Base-by-base conservation (phyloP, 2,329 filamentous ascomycete species). In the Amauroascus verrucosus region DNA sequence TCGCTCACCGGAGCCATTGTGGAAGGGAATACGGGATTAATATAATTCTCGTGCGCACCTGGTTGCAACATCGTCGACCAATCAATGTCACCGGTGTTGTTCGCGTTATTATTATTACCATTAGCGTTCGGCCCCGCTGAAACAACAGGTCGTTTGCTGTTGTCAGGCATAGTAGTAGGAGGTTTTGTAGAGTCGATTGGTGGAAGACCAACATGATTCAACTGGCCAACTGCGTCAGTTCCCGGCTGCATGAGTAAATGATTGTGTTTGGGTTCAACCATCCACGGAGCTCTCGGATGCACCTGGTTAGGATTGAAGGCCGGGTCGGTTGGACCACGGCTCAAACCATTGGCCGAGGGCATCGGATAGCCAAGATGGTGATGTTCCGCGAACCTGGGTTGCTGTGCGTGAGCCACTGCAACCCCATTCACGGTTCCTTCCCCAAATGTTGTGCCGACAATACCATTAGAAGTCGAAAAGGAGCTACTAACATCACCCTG, bases 21-120 rank as follows among this genome's bases (percentile, higher is more conserved):
- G 77, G 83, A 67, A 68, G 76, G 73, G 72, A 79, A 82, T 67
- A 77, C 75, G 67, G 74, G 74, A 72, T 75, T 79, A 75, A 79
- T 78, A 72, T 80, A 82, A 70, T 77, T 75, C 71, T 81, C 75
- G 71, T 84, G 80, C 73, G 80, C 77, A 78, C 82, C 82, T 74
- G 82, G 71, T 74, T 83, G 84, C 75, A 87, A 87, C 81, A 88
- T 85, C 68, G 84, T 79, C 65, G 83, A 79, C 85, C 85, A 88
- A 73, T 88, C 84, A 74, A 85, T 62, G 51, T 72, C 71, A 74
- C 74, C 77, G 41, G 54, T n/a, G 16, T 24, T 44, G 32, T 40
- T 51, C 18, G 30, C 32, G 43, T 45, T 35, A 49, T 37, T 56
- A 44, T 33, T 48, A 54, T 65, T 60, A 54, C 82, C 80, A 69